Evolutionary conservation across 2,329 filamentous ascomycete genomes (phyloP), one percentile per base, ranked within the genome.

Genomic region (Alternaria infectoria): DNA sequence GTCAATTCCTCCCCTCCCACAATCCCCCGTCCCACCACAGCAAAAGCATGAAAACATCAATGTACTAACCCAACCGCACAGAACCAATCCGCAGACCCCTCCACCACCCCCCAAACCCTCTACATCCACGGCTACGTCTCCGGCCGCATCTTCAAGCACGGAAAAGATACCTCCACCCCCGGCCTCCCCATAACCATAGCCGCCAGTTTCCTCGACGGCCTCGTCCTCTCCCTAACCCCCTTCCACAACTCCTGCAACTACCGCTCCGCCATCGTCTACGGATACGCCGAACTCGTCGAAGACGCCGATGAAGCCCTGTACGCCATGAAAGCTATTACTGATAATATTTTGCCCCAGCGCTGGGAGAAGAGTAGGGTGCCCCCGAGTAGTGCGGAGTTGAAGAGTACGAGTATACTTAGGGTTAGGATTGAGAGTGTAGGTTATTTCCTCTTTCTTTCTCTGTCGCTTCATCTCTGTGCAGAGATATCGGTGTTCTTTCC

Each of bases 131-230:
- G 77, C 59, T 77, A 75, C 56, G 66, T 77, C 4, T 72, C 73
- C 6, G 69, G 89, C 1, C 90, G 93, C 8, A 84, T 97, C 32
- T 91, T 95, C 66, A 55, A 36, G 15, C n/a, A 15, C 32, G n/a
- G 15, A n/a, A 36, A 36, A 36, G 32, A 36, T 5, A 36, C 32
- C 32, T n/a, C 32, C 32, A 36, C 32, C 15, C 32, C 32, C 32
- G 32, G 32, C 1, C 32, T 36, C 32, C 32, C 60, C 5, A 43
- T 62, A 1, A 54, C 55, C 12, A 26, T 62, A 0, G 49, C 60
- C 19, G 51, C 50, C n/a, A 72, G 66, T 3, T 61, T 69, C 21
- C 67, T 80, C 15, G 77, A 80, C 55, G 78, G 77, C 47, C 64
- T 79, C 2, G 77, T 80, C 45, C 68, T 80, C 1, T 66, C 72